phyloP scores from a whole-genome alignment of 225 moss, liverwort and hornwort genomes.

The Pleurozium schreberi region DNA sequence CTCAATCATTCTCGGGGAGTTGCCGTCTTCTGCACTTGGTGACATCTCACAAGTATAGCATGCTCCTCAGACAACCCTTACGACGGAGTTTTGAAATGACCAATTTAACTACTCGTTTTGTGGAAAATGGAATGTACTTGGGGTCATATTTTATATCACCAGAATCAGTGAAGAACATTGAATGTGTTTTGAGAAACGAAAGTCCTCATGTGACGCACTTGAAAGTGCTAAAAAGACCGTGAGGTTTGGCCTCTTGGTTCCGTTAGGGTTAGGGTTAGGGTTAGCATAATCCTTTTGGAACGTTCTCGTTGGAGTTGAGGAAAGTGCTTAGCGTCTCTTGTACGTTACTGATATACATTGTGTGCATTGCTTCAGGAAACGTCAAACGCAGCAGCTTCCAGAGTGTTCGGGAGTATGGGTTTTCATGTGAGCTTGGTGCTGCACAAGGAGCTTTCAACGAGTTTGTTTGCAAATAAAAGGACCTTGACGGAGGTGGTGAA shows the following conservation, averaged over 20 bases:
- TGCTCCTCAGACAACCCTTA: neutral
- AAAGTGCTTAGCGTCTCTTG: neutral
- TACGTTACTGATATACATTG: neutral
- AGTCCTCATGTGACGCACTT: neutral
- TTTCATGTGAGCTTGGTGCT: slow-evolving; percentile 29
- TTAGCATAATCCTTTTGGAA: neutral
- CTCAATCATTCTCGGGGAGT: slow-evolving; percentile 47
- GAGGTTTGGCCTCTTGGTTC: neutral
- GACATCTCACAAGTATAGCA: slow-evolving; percentile 38
- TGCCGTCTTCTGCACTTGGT: slow-evolving; percentile 24
- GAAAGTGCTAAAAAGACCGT: neutral
- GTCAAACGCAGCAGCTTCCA: slow-evolving; percentile 10
- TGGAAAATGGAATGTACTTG: neutral
- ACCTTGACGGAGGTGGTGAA: neutral
- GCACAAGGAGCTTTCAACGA: slow-evolving; percentile 16
- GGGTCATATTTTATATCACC: neutral
- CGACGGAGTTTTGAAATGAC: neutral
- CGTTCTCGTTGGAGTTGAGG: neutral
- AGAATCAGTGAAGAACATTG: neutral
- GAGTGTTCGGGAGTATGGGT: slow-evolving; percentile 36
- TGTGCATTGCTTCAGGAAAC: slow-evolving; percentile 27
- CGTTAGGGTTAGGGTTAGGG: too few relatives aligned
- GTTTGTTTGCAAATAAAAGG: neutral
- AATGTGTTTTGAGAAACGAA: neutral
- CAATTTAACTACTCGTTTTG: neutral